phyloP scores from a whole-genome alignment of 768 basidiomycete genomes.

The Leccinum ochraceum region DNA sequence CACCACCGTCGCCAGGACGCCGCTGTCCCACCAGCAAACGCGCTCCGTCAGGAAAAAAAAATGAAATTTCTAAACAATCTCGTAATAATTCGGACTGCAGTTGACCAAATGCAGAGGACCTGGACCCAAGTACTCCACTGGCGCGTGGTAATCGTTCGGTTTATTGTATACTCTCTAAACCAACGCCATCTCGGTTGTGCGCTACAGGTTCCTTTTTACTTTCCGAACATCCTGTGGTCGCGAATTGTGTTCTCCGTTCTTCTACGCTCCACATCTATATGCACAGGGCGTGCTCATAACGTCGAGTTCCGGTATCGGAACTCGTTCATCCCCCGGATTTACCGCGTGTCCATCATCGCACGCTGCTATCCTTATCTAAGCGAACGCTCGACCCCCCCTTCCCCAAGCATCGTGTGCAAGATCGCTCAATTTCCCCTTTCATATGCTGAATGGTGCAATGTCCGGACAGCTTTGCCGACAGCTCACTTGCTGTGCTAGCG shows the following conservation, averaged over 20 bases:
- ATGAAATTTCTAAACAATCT: slow-evolving; percentile 20
- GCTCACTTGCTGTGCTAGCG: not conserved
- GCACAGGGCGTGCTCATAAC: not conserved
- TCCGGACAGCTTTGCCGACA: not conserved
- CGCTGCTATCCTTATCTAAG: slow-evolving; percentile 29
- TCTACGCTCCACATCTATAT: slow-evolving; percentile 2
- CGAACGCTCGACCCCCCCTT: slow-evolving; percentile 15
- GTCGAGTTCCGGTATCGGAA: slow-evolving; percentile 27
- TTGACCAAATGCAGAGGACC: slow-evolving; percentile 21
- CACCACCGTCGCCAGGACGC: slow-evolving; percentile 22
- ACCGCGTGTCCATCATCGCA: slow-evolving; percentile 10
- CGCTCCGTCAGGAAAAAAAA: slow-evolving; percentile 9
- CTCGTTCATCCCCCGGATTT: slow-evolving; percentile 19
- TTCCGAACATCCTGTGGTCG: slow-evolving; percentile 19
- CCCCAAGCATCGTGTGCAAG: not conserved
- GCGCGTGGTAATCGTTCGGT: slow-evolving; percentile 28
- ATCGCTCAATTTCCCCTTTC: not conserved
- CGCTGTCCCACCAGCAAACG: slow-evolving; percentile 14
- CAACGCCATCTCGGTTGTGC: not conserved
- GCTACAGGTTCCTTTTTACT: slow-evolving; percentile 4
- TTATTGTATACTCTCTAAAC: slow-evolving; percentile 8
- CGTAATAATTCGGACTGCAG: slow-evolving; percentile 23
- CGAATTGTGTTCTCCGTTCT: slow-evolving; percentile 6
- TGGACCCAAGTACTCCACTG: slow-evolving; percentile 29
- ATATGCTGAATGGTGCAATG: not conserved